These are phyloP conservation scores for Erysimum cheiri DNA, from an alignment of 441 rosid genomes.

Conservation along the genomic window DNA sequence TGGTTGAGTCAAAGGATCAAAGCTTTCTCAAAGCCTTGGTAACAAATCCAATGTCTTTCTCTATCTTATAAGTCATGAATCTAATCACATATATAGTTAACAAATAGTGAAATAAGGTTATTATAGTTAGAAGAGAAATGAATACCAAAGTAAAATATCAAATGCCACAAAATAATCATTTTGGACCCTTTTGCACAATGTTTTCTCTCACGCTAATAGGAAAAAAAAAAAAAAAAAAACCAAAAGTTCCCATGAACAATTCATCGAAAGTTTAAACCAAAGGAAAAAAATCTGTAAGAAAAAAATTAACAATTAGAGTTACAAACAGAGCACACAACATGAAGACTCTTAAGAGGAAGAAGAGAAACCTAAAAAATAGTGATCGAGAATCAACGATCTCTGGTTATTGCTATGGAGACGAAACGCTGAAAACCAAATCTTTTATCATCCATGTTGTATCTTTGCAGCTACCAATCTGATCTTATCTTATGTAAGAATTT, in stretches of 20 bases:
- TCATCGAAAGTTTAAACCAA: conserved; percentile 24
- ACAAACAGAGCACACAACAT: conserved; percentile 50
- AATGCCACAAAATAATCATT: conserved; percentile 25
- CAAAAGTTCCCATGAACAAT: conserved; percentile 41
- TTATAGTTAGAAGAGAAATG: neutral
- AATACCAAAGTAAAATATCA: conserved; percentile 3
- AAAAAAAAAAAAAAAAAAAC: conserved; percentile 5
- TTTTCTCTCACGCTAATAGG: conserved; percentile 39
- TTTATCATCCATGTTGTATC: conserved; percentile 42
- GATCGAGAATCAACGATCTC: conserved; percentile 47
- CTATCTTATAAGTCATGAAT: neutral
- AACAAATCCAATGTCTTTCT: conserved; percentile 3
- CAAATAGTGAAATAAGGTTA: neutral
- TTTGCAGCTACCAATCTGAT: conserved; percentile 42
- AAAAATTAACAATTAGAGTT: conserved; percentile 41
- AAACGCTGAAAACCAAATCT: conserved; percentile 34
- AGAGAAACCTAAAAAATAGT: conserved; percentile 39
- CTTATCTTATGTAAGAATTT: conserved; percentile 40
- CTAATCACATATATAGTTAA: neutral
- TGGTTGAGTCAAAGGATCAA: neutral
- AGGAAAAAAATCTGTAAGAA: conserved; percentile 1
- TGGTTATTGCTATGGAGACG: conserved; percentile 38
- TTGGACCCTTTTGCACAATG: conserved; percentile 33
- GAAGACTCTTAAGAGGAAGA: conserved; percentile 25
- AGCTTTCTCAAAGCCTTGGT: neutral